Conservation (phyloP, 2,329 filamentous ascomycete genomes). For the Fusarium praegraminearum region DNA sequence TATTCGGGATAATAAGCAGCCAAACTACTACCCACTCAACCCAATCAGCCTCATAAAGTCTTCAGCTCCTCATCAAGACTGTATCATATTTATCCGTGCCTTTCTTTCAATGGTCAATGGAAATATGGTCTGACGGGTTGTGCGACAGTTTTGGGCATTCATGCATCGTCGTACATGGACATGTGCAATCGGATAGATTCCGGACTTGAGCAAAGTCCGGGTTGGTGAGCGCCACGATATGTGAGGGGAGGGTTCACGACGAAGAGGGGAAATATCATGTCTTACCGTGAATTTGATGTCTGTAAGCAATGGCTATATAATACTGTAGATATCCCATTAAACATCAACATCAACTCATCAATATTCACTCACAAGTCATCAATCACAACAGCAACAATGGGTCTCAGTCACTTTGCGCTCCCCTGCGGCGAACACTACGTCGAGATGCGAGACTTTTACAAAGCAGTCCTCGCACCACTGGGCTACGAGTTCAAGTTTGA, state of each 20-base stretch:
- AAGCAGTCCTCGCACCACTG: constrained; percentile 43
- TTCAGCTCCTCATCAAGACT: not conserved
- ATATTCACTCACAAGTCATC: not conserved
- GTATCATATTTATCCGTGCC: not conserved
- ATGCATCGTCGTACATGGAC: not conserved
- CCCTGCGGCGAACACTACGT: constrained; percentile 43
- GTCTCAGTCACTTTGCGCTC: constrained; percentile 40
- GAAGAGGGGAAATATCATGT: not conserved
- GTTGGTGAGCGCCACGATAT: not conserved
- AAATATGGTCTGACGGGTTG: not conserved
- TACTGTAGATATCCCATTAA: not conserved
- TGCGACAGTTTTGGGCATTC: not conserved
- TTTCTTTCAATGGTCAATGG: not conserved
- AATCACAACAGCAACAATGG: constrained; percentile 2
- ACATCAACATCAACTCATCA: not conserved
- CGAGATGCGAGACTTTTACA: constrained; percentile 48
- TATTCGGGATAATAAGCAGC: not conserved
- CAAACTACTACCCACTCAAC: not conserved
- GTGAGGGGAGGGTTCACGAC: not conserved
- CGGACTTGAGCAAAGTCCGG: not conserved
- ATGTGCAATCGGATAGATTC: not conserved
- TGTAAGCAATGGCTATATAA: not conserved
- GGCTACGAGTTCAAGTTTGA: constrained; percentile 44
- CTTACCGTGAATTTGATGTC: not conserved
- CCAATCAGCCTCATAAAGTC: not conserved